These are phyloP conservation scores for Pseudozyma tsukubaensis DNA, from an alignment of 1,284 basidiomycete species.

Conservation along the genomic window DNA sequence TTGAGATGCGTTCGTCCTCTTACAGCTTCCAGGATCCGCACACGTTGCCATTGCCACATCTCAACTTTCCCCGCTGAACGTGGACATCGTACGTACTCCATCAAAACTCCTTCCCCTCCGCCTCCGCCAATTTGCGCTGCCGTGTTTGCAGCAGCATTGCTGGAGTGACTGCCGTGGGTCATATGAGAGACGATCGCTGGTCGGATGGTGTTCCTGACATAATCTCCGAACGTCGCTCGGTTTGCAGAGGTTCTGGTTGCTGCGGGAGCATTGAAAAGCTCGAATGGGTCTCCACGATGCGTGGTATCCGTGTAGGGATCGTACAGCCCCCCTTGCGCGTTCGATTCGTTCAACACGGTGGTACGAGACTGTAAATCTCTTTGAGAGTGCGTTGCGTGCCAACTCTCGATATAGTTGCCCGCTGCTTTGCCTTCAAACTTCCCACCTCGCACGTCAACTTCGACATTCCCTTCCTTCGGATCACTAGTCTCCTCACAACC, in stretches of 20 bases:
- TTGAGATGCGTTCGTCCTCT: slow-evolving; percentile 12
- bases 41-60: slow-evolving; percentile 42
- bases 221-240: slow-evolving; percentile 18
- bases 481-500: slow-evolving; percentile 22
- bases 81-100: slow-evolving; percentile 26
- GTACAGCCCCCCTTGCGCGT: background rate
- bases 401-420: slow-evolving; percentile 11
- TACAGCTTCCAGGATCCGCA: slow-evolving; percentile 33
- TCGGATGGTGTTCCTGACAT: slow-evolving; percentile 10
- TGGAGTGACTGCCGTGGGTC: background rate
- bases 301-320: background rate
- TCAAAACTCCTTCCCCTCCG: background rate
- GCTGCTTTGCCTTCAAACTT: slow-evolving; percentile 1
- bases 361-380: background rate
- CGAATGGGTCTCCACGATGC: slow-evolving; percentile 20
- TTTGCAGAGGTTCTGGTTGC: background rate
- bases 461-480: background rate
- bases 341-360: background rate
- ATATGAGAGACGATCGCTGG: slow-evolving; percentile 28
- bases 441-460: no score
- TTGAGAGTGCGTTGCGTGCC: slow-evolving; percentile 31
- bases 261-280: slow-evolving; percentile 5
- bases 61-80: slow-evolving; percentile 15
- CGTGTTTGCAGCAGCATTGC: no score
- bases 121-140: background rate